phyloP scores from a whole-genome alignment of 2,329 filamentous ascomycete species.

The Xylariaceae sp. region DNA sequence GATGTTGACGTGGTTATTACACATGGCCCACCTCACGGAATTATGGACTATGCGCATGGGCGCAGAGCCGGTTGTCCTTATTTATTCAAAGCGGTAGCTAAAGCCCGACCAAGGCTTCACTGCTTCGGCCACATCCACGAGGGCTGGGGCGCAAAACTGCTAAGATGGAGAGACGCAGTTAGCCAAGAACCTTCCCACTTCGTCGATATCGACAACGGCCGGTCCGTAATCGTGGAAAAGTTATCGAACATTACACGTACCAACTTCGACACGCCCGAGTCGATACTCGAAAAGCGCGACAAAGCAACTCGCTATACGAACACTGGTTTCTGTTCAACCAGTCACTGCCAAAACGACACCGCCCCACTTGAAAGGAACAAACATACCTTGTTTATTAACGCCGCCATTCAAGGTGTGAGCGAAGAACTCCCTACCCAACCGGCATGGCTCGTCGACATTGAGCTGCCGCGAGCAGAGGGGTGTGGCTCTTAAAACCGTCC shows the following conservation, averaged over 20 bases:
- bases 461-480: not conserved
- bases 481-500: slow-evolving; percentile 24
- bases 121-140: not conserved
- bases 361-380: not conserved
- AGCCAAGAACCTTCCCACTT: not conserved
- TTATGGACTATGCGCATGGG: not conserved
- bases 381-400: not conserved
- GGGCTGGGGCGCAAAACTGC: not conserved
- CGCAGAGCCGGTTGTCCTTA: not conserved
- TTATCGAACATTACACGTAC: not conserved
- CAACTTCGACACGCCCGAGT: not conserved
- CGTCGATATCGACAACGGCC: not conserved
- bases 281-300: no score
- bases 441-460: not conserved
- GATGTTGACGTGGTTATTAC: not conserved
- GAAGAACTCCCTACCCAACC: not conserved
- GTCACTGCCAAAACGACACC: not conserved
- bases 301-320: no score
- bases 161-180: slow-evolving; percentile 20
- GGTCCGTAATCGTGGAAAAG: not conserved
- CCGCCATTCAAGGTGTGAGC: not conserved
- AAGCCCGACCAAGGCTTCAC: not conserved
- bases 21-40: not conserved
- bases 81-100: not conserved
- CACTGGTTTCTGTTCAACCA: no score